Base-by-base conservation (phyloP, 331 rosid genomes). In the Erythrophleum ivorense region DNA sequence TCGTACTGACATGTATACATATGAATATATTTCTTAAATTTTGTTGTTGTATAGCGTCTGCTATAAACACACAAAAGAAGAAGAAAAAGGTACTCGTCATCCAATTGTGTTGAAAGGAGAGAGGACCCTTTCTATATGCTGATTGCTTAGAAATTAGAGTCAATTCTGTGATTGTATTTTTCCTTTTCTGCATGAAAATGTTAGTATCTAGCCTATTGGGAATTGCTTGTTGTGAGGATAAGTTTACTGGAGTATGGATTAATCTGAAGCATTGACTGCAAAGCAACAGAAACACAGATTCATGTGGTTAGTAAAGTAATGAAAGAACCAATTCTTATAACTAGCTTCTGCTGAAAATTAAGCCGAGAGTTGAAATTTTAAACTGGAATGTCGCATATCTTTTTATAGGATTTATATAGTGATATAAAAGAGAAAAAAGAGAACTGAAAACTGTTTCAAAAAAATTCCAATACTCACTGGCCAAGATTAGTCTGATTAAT, bases 291-390 rank as follows among this genome's bases (percentile, higher is more conserved):
- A 46, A 11, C 29, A 24, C 29, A 24, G 29, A 24, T 24, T 24
- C 29, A 24, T 24, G 29, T 24, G 29, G 29, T 24, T 24, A 33
- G 65, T 21, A 63, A 57, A 55, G 70, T 54, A 50, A 62, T 31
- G 74, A 33, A n/a, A 68, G 45, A 62, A 78, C 6, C 49, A 53
- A 71, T 33, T 49, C 19, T 8, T 18, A 9, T 48, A 48, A 19
- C 67, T 79, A 49, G 43, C 73, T 45, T 73, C 67, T 65, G 33
- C 67, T 55, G 77, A 40, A 45, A 65, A 59, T 48, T 60, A 16
- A 14, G 4, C 53, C 5, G 31, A 57, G 53, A 40, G 11, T 24
- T 82, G 41, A 71, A 24, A 16, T 76, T 10, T 63, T 70, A 9
- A 49, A 40, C 43, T 78, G 14, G 66, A 45, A 36, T 19, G 33